Conservation (phyloP, 2,329 filamentous ascomycete genomes). For the Eurotiales sp. region DNA sequence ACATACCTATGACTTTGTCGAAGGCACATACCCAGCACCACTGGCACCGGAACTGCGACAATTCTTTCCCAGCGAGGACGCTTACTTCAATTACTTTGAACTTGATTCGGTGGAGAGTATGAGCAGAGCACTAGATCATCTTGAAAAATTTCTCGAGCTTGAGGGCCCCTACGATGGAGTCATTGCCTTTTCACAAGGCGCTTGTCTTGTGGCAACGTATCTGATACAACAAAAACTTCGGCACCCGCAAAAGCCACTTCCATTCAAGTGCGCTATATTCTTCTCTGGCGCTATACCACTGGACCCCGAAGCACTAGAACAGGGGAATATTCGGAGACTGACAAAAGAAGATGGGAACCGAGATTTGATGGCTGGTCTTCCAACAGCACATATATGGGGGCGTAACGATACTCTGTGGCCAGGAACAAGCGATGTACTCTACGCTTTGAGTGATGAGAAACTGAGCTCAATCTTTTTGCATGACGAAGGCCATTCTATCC, state of each 20-base stretch:
- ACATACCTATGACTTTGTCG: conserved; percentile 7
- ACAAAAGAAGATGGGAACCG: no score
- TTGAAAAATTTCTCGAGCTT: conserved; percentile 2
- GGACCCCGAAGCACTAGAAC: no score
- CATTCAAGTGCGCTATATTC: conserved; percentile 7
- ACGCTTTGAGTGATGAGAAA: neutral
- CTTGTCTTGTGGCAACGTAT: conserved; percentile 11
- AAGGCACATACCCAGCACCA: neutral
- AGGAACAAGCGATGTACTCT: conserved; percentile 3
- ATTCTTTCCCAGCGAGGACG: conserved; percentile 2
- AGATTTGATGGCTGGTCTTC: no score
- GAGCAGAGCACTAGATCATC: conserved; percentile 2
- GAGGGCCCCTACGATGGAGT: conserved; percentile 16
- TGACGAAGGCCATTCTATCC: conserved; percentile 7
- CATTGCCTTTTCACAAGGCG: conserved; percentile 14
- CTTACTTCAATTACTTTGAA: conserved; percentile 9
- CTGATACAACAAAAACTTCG: neutral
- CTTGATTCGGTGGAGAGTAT: conserved; percentile 2
- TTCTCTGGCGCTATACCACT: neutral
- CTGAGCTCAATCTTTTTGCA: neutral
- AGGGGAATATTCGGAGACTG: no score
- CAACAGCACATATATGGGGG: conserved; percentile 8
- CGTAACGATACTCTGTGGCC: conserved; percentile 6
- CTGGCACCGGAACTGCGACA: conserved; percentile 4
- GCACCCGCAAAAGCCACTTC: neutral